Conservation (phyloP, 169 alveolate genomes). For the Plasmodium inui region DNA sequence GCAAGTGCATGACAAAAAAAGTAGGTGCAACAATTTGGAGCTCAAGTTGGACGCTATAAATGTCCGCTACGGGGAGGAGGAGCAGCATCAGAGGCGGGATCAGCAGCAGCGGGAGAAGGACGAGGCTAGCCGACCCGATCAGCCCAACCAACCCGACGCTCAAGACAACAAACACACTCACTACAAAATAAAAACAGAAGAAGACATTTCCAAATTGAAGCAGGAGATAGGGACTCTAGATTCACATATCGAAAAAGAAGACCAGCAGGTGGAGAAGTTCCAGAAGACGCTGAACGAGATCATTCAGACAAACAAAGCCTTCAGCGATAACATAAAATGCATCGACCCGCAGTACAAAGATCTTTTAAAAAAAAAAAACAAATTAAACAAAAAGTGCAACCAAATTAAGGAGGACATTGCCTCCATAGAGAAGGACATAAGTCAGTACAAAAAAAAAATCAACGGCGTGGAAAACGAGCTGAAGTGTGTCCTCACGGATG, state of each 20-base stretch:
- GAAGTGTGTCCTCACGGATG: background rate
- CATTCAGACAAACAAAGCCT: constrained; percentile 48
- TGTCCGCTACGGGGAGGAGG: background rate
- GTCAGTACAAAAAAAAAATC: constrained; percentile 29
- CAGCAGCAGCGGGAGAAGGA: background rate
- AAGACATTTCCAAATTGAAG: constrained; percentile 54
- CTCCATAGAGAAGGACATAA: constrained; percentile 20
- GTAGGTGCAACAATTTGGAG: constrained; percentile 52
- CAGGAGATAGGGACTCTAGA: constrained; percentile 28
- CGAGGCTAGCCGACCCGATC: background rate
- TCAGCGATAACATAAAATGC: constrained; percentile 56
- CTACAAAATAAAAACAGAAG: constrained; percentile 66
- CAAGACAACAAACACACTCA: constrained; percentile 16
- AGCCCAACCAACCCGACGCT: background rate
- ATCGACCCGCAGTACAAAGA: constrained; percentile 63
- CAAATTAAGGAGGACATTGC: constrained; percentile 35
- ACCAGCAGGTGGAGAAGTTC: constrained; percentile 1
- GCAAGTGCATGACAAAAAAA: constrained; percentile 29
- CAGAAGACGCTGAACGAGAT: constrained; percentile 64
- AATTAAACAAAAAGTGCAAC: constrained; percentile 57
- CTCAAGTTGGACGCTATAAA: constrained; percentile 15
- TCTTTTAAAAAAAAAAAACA: constrained; percentile 65
- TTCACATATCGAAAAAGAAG: constrained; percentile 12
- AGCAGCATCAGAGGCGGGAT: background rate
- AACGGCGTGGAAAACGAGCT: constrained; percentile 3